Evolutionary conservation across 148 eudicot genomes (phyloP).

Genomic region (Cornus florida): DNA sequence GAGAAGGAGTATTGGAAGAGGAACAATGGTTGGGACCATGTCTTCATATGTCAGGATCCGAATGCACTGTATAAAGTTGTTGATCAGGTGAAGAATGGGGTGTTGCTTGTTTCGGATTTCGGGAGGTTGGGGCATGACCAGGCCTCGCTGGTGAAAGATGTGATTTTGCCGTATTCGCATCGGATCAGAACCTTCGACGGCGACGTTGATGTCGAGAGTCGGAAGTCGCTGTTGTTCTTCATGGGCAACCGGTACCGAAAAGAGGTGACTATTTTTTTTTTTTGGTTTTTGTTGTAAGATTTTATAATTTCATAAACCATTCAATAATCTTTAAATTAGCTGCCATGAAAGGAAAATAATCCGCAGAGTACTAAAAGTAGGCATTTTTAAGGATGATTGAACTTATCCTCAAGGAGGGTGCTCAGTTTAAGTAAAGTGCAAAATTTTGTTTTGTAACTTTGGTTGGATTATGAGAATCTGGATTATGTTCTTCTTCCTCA

Average conservation of each 20-base stretch:
- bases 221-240: slow-evolving; percentile 79
- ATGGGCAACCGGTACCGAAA: slow-evolving; percentile 95
- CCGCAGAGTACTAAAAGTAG: neutral
- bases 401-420: neutral
- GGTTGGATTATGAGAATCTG: neutral
- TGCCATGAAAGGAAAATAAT: neutral
- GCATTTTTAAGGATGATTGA: neutral
- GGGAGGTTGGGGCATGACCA: slow-evolving; percentile 74
- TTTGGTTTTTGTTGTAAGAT: neutral
- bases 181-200: slow-evolving; percentile 72
- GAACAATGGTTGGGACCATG: slow-evolving; percentile 98
- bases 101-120: slow-evolving; percentile 91
- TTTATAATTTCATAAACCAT: neutral
- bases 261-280: slow-evolving; percentile 54
- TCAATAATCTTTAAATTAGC: neutral
- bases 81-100: slow-evolving; percentile 73
- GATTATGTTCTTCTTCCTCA: too few relatives aligned
- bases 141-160: slow-evolving; percentile 88
- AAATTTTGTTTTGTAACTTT: neutral
- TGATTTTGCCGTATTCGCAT: slow-evolving; percentile 88
- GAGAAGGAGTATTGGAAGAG: slow-evolving; percentile 75
- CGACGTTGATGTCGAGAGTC: slow-evolving; percentile 62
- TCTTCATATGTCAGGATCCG: slow-evolving; percentile 91
- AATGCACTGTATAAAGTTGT: slow-evolving; percentile 84
- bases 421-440: neutral